Percentiles rank a stretch among this genome's conserved stretches.
Conservation (phyloP, 2,329 filamentous ascomycete species). For the Epicoccum sorghinum region DNA sequence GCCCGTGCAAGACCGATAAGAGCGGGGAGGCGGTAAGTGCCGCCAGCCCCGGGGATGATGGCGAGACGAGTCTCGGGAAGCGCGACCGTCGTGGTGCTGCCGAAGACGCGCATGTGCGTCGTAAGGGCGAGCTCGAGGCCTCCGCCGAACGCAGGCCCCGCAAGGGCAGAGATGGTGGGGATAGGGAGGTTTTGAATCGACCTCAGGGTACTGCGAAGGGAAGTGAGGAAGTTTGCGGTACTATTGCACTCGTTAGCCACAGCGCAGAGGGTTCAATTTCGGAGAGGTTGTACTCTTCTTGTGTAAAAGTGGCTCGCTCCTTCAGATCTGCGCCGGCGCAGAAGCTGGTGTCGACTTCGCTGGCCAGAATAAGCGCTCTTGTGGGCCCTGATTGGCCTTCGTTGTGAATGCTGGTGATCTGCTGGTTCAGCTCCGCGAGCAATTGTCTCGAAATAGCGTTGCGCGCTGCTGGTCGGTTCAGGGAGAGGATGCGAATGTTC, state of each 20-base stretch:
- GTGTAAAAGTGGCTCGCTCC: conserved; percentile 77
- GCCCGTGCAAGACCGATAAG: conserved; percentile 82
- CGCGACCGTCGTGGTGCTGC: conserved; percentile 76
- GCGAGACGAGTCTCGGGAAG: conserved; percentile 91
- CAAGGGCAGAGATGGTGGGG: conserved; percentile 87
- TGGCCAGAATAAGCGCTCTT: conserved; percentile 81
- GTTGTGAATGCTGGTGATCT: conserved; percentile 73
- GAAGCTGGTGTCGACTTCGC: conserved; percentile 84
- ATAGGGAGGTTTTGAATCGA: conserved; percentile 77
- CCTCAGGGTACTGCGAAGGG: conserved; percentile 77
- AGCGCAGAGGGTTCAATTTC: not conserved
- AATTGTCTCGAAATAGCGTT: conserved; percentile 89
- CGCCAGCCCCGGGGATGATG: conserved; percentile 93
- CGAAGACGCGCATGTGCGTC: conserved; percentile 87
- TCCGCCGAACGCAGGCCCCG: conserved; percentile 85
- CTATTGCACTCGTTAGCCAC: conserved; percentile 54
- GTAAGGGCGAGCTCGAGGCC: conserved; percentile 91
- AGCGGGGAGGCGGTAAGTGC: conserved; percentile 83
- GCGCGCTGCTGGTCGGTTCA: conserved; percentile 82
- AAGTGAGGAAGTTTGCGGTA: conserved; percentile 76
- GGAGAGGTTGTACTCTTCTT: conserved; percentile 68
- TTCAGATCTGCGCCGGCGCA: conserved; percentile 96
- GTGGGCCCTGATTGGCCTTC: conserved; percentile 67
- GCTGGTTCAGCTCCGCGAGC: conserved; percentile 70
- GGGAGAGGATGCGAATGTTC: conserved; percentile 83